A percentile compares a stretch with the other conserved stretches of the same genome.
These are phyloP conservation scores for Phoma herbarum DNA, from an alignment of 2,329 filamentous ascomycete species.

Conservation along the genomic window DNA sequence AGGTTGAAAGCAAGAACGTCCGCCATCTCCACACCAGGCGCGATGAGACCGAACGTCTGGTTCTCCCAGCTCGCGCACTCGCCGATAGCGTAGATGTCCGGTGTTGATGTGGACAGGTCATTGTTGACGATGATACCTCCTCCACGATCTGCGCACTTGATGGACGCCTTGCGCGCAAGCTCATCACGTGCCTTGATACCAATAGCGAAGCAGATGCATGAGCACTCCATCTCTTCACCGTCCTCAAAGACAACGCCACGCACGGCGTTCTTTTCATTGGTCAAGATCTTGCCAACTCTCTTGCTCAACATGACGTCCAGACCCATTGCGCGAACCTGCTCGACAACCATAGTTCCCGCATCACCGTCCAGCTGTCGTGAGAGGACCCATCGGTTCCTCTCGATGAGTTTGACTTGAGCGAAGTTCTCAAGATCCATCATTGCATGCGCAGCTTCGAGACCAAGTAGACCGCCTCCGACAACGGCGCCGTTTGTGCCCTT, in stretches of 20 bases:
- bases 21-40: conserved; percentile 90
- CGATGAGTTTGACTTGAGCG: conserved; percentile 77
- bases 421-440: conserved; percentile 87
- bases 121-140: conserved; percentile 78
- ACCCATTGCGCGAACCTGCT: conserved; percentile 80
- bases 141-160: conserved; percentile 75
- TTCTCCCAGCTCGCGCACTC: conserved; percentile 91
- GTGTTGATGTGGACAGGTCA: conserved; percentile 72
- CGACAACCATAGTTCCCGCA: conserved; percentile 81
- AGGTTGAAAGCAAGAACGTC: conserved; percentile 91
- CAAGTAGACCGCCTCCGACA: conserved; percentile 84
- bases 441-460: conserved; percentile 88
- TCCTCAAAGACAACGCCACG: conserved; percentile 82
- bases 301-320: conserved; percentile 82
- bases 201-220: conserved; percentile 88
- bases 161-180: conserved; percentile 72
- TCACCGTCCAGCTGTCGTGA: conserved; percentile 83
- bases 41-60: conserved; percentile 88
- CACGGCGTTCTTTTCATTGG: conserved; percentile 72
- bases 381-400: conserved; percentile 83
- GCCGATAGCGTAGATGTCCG: conserved; percentile 84
- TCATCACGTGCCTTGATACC: conserved; percentile 84
- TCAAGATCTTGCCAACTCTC: conserved; percentile 75
- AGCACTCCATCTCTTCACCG: conserved; percentile 78
- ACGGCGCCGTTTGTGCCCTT: conserved; percentile 77